phyloP scores from a whole-genome alignment of 495 filamentous ascomycete species.

The Penicillium antarcticum region DNA sequence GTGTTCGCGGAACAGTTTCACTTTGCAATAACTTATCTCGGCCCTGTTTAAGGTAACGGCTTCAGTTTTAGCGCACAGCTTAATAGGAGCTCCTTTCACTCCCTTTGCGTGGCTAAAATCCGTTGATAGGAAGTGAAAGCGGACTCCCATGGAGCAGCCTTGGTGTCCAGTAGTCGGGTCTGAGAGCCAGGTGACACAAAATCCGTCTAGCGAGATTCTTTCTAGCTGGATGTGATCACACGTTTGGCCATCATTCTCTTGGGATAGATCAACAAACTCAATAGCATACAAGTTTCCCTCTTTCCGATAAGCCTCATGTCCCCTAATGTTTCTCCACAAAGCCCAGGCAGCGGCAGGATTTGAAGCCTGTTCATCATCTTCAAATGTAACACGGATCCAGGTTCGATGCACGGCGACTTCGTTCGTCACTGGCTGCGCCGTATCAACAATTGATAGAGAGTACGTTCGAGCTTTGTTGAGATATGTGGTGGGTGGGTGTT shows the following conservation, averaged over 20 bases:
- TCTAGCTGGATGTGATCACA: background rate
- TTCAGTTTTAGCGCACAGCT: background rate
- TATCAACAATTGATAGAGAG: background rate
- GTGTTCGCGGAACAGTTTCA: background rate
- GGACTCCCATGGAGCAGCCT: background rate
- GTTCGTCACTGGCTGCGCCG: background rate
- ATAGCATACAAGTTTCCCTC: background rate
- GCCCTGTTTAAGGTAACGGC: background rate
- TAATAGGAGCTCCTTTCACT: background rate
- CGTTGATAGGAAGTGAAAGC: background rate
- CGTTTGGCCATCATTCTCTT: background rate
- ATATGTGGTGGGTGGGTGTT: background rate
- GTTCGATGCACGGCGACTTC: background rate
- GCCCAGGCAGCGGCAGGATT: background rate
- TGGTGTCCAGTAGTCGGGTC: background rate
- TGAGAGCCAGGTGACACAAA: background rate
- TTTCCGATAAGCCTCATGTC: background rate
- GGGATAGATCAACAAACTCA: background rate
- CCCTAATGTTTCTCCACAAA: background rate
- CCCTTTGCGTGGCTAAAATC: background rate
- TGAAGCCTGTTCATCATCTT: background rate
- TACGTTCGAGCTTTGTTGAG: conserved; percentile 1
- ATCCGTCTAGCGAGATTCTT: background rate
- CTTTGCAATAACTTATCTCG: background rate
- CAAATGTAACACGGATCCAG: background rate